Evolutionary conservation across 2,329 filamentous ascomycete species (phyloP), one percentile per base, ranked within the genome.

Genomic region (Salinomyces thailandicus): DNA sequence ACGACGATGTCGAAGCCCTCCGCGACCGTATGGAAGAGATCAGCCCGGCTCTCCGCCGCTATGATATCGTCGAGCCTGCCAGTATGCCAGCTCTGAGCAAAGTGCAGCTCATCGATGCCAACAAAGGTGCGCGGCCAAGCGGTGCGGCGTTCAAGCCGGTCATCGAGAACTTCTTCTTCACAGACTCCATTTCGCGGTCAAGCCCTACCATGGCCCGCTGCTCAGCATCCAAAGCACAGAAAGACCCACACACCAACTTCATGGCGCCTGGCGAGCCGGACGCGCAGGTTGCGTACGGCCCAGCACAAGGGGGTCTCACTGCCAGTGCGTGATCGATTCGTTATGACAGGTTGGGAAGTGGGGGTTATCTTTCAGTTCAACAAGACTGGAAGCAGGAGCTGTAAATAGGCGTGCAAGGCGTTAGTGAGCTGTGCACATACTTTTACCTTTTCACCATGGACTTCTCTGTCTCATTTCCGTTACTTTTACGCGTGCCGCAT

Each of bases 131-230:
- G 34, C 81, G 84, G 64, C 55, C 72, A n/a, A 80, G 69, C 27
- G 79, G 77, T n/a, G 65, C 72, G 51, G 76, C 83, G 18, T 72
- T 98, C 54, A 85, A 79, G 71, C 84, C 83, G 64, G 77, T 82
- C 39, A 85, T 98, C 52, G 79, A 94, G 54, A 85, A 98, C 70
- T 98, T 98, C 64, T 98, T 87, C 69, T 94, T 96, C 66, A 98
- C 91, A 62, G 89, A 98, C 65, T 78, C 81, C 40, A 95, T 98
- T 62, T 93, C 87, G 26, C 80, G 91, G 74, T 95, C 87, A 69
- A 95, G 87, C 45, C 87, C 91, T 35, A 98, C 91, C 40, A 98
- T 98, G 91, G 91, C 91, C 42, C 83, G 91, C 59, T 95, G 86
- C 72, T 93, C 86, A 33, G 89, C 85, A 36, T 83, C 87, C 49